These are phyloP conservation scores for Hemerocallis citrina DNA, from an alignment of 106 monocot species.

Conservation along the genomic window DNA sequence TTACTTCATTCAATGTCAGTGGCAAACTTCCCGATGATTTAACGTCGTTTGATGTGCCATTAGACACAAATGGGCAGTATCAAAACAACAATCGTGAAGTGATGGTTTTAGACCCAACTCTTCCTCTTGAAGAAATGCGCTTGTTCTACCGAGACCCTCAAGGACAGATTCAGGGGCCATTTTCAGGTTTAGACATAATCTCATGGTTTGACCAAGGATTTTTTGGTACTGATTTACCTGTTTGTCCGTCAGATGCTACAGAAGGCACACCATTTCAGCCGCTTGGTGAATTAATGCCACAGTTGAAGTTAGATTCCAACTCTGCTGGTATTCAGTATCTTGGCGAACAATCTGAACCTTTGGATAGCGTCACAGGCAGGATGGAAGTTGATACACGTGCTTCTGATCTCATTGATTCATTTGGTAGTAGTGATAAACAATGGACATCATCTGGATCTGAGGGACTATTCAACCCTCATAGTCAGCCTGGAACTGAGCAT, in stretches of 20 bases:
- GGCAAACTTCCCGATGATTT: constrained; percentile 38
- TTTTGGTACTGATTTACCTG: constrained; percentile 75
- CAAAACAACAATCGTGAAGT: constrained; percentile 9
- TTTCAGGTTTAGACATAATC: constrained; percentile 73
- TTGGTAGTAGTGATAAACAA: background rate
- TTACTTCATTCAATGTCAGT: constrained; percentile 22
- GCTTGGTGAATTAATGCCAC: constrained; percentile 77
- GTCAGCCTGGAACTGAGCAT: constrained; percentile 15
- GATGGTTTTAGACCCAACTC: constrained; percentile 12
- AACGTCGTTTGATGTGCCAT: constrained; percentile 25
- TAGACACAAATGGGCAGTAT: constrained; percentile 12
- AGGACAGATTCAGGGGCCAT: constrained; percentile 83
- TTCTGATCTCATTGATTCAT: background rate
- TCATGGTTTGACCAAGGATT: constrained; percentile 86
- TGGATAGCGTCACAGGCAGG: constrained; percentile 10
- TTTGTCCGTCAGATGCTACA: constrained; percentile 62
- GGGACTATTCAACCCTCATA: constrained; percentile 4
- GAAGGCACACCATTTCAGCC: constrained; percentile 56
- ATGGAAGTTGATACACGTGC: background rate
- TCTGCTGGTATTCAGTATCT: background rate
- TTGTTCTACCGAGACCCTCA: constrained; percentile 79
- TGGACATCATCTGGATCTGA: constrained; percentile 3
- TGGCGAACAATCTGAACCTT: constrained; percentile 6
- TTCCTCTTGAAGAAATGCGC: constrained; percentile 45
- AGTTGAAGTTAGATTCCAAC: constrained; percentile 28